Conservation (phyloP, 1,284 basidiomycete species). For the Rhodotorula sp. region DNA sequence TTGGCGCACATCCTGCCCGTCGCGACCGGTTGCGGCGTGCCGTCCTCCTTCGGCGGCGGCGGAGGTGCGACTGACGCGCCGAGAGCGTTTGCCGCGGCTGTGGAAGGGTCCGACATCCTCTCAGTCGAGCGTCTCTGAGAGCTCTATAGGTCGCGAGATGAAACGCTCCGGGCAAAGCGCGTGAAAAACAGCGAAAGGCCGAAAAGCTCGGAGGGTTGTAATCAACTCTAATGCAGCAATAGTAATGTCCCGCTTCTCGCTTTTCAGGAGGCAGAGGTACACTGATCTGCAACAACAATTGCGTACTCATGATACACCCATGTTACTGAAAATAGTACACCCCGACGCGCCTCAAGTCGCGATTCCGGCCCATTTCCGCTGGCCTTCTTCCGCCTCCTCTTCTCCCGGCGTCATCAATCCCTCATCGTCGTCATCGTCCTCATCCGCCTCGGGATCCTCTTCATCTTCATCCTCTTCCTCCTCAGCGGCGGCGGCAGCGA, state of each 20-base stretch:
- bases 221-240: not conserved
- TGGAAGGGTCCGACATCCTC: not conserved
- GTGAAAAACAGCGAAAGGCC: too few relatives aligned
- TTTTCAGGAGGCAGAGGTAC: too few relatives aligned
- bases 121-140: not conserved
- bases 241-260: too few relatives aligned
- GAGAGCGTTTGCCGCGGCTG: not conserved
- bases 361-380: slow-evolving; percentile 11
- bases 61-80: not conserved
- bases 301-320: too few relatives aligned
- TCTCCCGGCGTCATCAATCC: slow-evolving; percentile 15
- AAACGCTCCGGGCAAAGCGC: not conserved
- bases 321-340: too few relatives aligned
- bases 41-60: not conserved
- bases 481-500: not conserved
- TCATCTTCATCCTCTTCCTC: not conserved
- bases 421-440: not conserved
- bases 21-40: not conserved
- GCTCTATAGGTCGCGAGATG: too few relatives aligned
- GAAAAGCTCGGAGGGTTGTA: too few relatives aligned
- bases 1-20: slow-evolving; percentile 21
- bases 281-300: too few relatives aligned
- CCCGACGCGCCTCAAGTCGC: not conserved
- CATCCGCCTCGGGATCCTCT: not conserved
- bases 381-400: slow-evolving; percentile 26